Evolutionary conservation across 2,329 filamentous ascomycete species (phyloP).

Genomic region (Leptographium wingfieldii): DNA sequence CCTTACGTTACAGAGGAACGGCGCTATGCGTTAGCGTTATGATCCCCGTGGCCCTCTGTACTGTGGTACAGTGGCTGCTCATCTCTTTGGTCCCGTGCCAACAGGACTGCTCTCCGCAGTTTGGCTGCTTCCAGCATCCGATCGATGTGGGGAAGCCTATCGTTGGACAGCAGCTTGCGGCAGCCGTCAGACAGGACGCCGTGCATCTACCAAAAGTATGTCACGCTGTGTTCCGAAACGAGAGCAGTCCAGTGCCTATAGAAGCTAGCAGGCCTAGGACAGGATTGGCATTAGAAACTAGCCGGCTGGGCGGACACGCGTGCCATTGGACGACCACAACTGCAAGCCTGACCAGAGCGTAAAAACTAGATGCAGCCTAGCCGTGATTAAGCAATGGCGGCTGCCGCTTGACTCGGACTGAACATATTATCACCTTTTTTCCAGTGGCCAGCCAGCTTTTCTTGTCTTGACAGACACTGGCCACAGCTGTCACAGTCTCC

Average conservation of each 20-base stretch:
- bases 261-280: background rate
- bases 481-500: background rate
- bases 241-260: slow-evolving; percentile 2
- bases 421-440: background rate
- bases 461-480: background rate
- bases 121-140: slow-evolving; percentile 12
- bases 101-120: slow-evolving; percentile 14
- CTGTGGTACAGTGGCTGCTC: background rate
- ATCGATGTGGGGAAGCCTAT: slow-evolving; percentile 17
- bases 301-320: background rate
- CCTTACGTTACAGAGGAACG: background rate
- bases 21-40: background rate
- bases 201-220: slow-evolving; percentile 22
- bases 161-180: slow-evolving; percentile 12
- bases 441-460: background rate
- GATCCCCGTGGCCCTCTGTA: background rate
- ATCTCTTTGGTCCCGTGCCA: slow-evolving; percentile 18
- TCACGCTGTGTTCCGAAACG: slow-evolving; percentile 10
- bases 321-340: background rate
- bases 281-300: background rate
- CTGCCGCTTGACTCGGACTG: background rate
- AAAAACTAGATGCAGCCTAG: background rate
- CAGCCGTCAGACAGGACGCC: slow-evolving; percentile 19
- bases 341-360: background rate
- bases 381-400: background rate